phyloP scores from a whole-genome alignment of 108 stramenopile species.

The Nitzschia inconspicua region DNA sequence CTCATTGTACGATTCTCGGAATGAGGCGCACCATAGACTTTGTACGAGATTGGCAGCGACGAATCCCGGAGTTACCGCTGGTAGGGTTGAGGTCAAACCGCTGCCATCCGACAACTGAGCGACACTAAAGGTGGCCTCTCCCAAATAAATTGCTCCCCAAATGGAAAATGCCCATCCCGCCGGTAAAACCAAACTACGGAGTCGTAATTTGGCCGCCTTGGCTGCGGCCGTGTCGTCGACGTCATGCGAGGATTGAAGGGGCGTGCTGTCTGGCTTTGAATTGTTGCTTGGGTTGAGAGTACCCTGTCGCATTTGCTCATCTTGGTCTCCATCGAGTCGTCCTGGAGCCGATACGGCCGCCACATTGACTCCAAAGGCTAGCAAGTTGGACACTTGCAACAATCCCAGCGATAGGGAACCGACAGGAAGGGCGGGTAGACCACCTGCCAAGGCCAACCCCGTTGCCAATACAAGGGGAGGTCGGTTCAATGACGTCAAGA shows the following conservation, averaged over 20 bases:
- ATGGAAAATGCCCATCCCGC: conserved; percentile 76
- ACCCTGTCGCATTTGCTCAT: conserved; percentile 39
- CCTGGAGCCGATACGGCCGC: conserved; percentile 51
- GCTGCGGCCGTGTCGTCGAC: too few species aligned
- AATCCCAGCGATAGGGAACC: conserved; percentile 19
- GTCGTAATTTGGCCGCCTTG: too few species aligned
- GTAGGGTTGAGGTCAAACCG: conserved; percentile 22
- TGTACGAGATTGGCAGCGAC: conserved; percentile 60
- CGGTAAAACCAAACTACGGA: conserved; percentile 63
- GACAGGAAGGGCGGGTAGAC: conserved; percentile 37
- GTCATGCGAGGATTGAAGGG: too few species aligned
- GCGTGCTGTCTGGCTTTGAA: too few species aligned
- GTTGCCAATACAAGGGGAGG: conserved; percentile 44
- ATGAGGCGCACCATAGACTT: conserved; percentile 68
- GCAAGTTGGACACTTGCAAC: conserved; percentile 36
- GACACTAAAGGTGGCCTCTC: conserved; percentile 49
- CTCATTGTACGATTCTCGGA: conserved; percentile 49
- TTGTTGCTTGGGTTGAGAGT: conserved; percentile 28
- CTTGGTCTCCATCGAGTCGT: conserved; percentile 53
- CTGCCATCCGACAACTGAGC: conserved; percentile 20
- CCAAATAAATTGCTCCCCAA: conserved; percentile 76
- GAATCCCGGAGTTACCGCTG: conserved; percentile 44
- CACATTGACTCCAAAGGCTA: conserved; percentile 42
- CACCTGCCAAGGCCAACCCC: conserved; percentile 28
- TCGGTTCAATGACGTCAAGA: too few species aligned